These are phyloP conservation scores for Henckelia pumila DNA, from an alignment of 257 asterid genomes.

Conservation along the genomic window DNA sequence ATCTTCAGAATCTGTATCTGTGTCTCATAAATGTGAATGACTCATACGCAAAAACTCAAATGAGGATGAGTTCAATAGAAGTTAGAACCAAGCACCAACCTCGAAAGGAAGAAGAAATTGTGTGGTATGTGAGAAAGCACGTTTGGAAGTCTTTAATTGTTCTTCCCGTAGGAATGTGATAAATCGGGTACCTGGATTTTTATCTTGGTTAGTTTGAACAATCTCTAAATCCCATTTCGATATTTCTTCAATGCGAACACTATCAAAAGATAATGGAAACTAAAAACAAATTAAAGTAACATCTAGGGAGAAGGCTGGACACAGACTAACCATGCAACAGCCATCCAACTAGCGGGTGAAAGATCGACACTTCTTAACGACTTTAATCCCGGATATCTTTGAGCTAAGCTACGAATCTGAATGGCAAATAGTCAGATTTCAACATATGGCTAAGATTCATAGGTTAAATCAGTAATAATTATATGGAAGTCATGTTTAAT, in stretches of 20 bases:
- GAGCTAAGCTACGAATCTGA: conserved; percentile 52
- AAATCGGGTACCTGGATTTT: conserved; percentile 69
- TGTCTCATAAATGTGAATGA: not conserved
- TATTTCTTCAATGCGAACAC: not conserved
- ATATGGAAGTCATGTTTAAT: conserved; percentile 8
- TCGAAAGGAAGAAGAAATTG: conserved; percentile 75
- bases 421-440: conserved; percentile 13
- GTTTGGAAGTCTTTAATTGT: conserved; percentile 56
- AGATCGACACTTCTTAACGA: conserved; percentile 71
- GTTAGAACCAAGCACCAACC: conserved; percentile 35
- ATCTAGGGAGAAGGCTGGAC: not conserved
- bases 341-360: conserved; percentile 96
- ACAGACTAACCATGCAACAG: conserved; percentile 66
- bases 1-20: conserved; percentile 40
- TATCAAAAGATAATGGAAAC: not conserved
- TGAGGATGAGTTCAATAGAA: not conserved
- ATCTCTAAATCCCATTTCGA: not conserved
- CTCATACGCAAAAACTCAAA: not conserved
- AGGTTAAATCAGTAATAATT: conserved; percentile 19
- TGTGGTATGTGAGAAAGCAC: conserved; percentile 80
- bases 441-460: conserved; percentile 13
- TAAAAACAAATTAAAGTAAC: not conserved
- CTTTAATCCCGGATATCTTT: conserved; percentile 57
- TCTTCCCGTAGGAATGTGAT: conserved; percentile 67
- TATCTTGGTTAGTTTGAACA: not conserved